Conservation (phyloP, 441 rosid genomes). For the Erodium trifolium region DNA sequence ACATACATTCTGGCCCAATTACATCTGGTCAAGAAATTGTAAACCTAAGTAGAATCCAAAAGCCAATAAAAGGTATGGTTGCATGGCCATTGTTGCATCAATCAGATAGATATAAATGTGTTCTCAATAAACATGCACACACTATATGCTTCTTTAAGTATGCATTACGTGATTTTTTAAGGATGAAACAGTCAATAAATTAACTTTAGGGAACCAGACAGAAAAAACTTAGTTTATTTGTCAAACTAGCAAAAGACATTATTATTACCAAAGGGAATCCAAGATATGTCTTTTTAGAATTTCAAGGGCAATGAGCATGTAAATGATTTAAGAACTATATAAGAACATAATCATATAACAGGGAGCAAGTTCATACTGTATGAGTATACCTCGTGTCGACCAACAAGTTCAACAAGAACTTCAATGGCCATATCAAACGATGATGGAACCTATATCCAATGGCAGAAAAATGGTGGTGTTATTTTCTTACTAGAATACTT, state of each 20-base stretch:
- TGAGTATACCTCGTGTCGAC: constrained; percentile 67
- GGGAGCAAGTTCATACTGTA: neutral
- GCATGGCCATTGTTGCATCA: neutral
- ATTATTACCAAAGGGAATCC: neutral
- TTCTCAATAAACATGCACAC: neutral
- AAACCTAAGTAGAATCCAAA: neutral
- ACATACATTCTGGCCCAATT: neutral
- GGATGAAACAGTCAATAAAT: neutral
- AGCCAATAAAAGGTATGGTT: neutral
- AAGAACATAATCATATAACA: neutral
- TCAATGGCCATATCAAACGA: constrained; percentile 84
- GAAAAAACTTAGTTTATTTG: neutral
- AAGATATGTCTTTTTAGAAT: neutral
- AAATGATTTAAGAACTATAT: neutral
- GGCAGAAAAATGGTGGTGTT: constrained; percentile 15
- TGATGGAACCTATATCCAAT: constrained; percentile 50
- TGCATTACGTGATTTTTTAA: neutral
- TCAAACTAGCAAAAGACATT: neutral
- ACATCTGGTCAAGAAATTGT: neutral
- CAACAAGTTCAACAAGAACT: constrained; percentile 88
- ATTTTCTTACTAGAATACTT: constrained; percentile 10
- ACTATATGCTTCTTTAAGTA: neutral
- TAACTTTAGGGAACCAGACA: neutral
- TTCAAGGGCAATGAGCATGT: neutral
- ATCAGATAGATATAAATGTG: neutral